A percentile compares a stretch with the other conserved stretches of the same genome.
Conservation (phyloP, 495 filamentous ascomycete genomes). For the Penicillium waksmanii region DNA sequence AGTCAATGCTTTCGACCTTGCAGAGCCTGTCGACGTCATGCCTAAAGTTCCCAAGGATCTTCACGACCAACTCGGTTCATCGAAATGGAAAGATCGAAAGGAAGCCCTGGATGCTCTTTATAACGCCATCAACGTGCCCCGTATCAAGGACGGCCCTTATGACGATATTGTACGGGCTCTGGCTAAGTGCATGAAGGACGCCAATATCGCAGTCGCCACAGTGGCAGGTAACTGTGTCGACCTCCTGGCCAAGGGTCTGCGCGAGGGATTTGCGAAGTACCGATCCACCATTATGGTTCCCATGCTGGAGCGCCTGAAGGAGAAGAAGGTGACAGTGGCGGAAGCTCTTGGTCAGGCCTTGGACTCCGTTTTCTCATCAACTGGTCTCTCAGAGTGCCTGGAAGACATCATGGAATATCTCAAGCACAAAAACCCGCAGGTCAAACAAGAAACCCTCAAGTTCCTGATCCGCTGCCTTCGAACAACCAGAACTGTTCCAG, state of each 20-base stretch:
- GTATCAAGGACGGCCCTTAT: slow-evolving; percentile 89
- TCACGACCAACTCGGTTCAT: slow-evolving; percentile 76
- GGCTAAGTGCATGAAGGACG: slow-evolving; percentile 98
- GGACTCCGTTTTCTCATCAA: slow-evolving; percentile 82
- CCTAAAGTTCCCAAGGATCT: slow-evolving; percentile 84
- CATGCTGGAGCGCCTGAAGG: slow-evolving; percentile 93
- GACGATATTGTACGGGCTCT: slow-evolving; percentile 78
- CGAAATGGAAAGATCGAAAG: slow-evolving; percentile 99
- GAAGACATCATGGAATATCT: slow-evolving; percentile 87
- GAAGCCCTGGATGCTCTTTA: slow-evolving; percentile 87
- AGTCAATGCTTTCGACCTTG: slow-evolving; percentile 83
- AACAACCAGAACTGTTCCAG: slow-evolving; percentile 79
- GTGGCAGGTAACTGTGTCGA: slow-evolving; percentile 95
- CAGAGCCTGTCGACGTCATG: slow-evolving; percentile 85
- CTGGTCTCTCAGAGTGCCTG: slow-evolving; percentile 77
- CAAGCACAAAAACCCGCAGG: slow-evolving; percentile 93
- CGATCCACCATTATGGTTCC: slow-evolving; percentile 77
- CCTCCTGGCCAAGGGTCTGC: slow-evolving; percentile 84
- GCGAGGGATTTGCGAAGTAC: slow-evolving; percentile 78
- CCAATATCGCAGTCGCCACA: slow-evolving; percentile 93
- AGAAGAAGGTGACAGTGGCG: slow-evolving; percentile 89
- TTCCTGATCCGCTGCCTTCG: slow-evolving; percentile 88
- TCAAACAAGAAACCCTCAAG: slow-evolving; percentile 91
- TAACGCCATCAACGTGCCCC: slow-evolving; percentile 76
- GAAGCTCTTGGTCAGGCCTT: slow-evolving; percentile 85